Percentiles rank a stretch among this genome's conserved stretches.
Conservation (phyloP, 78 protist genomes). For the Dictyostelium intermedium region DNA sequence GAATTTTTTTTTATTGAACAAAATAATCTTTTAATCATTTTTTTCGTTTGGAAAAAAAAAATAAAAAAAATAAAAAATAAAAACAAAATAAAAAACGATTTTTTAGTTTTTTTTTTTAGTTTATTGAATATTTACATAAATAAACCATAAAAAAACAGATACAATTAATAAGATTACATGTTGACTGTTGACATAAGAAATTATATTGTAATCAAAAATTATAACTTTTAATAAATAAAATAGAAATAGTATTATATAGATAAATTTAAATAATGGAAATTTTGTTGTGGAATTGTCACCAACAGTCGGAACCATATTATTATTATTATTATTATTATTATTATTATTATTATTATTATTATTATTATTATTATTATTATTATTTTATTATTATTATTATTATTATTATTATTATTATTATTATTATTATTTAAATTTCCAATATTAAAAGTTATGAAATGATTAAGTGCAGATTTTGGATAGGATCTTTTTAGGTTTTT, state of each 20-base stretch:
- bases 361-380: too few relatives aligned
- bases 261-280: background rate
- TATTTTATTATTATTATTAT: too few relatives aligned
- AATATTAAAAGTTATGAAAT: too few relatives aligned
- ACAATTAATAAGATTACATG: background rate
- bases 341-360: too few relatives aligned
- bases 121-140: background rate
- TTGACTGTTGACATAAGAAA: background rate
- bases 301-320: too few relatives aligned
- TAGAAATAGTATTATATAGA: too few relatives aligned
- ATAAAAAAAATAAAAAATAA: background rate
- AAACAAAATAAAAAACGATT: background rate
- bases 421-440: too few relatives aligned
- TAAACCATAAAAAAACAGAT: background rate
- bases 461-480: background rate
- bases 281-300: background rate
- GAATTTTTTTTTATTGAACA: background rate
- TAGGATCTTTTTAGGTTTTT: too few relatives aligned
- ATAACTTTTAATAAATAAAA: background rate
- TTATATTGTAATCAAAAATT: background rate
- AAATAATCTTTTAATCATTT: conserved; percentile 19
- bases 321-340: too few relatives aligned
- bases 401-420: too few relatives aligned
- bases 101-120: background rate
- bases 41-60: background rate